Base-by-base conservation (phyloP, 2,329 filamentous ascomycete genomes). In the Sarocladium oryzae region DNA sequence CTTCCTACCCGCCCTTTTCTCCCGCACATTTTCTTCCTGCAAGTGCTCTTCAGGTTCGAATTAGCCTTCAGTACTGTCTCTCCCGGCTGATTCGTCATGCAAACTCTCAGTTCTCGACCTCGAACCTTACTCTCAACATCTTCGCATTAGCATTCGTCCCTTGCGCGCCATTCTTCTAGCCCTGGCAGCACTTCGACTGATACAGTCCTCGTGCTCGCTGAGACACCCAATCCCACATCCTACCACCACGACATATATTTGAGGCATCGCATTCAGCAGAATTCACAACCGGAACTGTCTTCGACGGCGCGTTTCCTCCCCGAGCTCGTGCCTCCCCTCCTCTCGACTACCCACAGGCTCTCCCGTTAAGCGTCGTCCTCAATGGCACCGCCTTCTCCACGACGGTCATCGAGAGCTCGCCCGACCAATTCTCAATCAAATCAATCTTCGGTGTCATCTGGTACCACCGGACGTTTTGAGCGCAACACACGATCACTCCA, bases 401-500 rank as follows among this genome's bases (percentile, higher is more conserved):
- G 92, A 72, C 88, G 92, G 68, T 96, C 91, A 64, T 93, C 91
- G 70, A 85, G 92, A 79, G 89, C 89, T 75, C 88, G 89, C 66
- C 83, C 83, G 63, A 84, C 82, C 61, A 87, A 91, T 74, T 79
- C 84, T 63, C 81, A 82, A 70, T 82, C 85, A 61, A 84, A 89
- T 61, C 85, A 89, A 61, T 89, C 87, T 56, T 89, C 87, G 56
- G 84, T 87, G 48, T 92, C 89, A 37, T 91, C 84, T 54, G 86
- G 86, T 63, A 84, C 87, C 37, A 91, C 88, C 55, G 80, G 79
- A 60, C 88, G 88, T 63, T 78, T 77, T 54, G 89, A 95, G 60
- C 82, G 89, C 67, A 82, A 75, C 63, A 86, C 86, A 49, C 80
- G 87, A 67, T 82, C 82, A 49, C 80, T 85, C 63, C 78, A 83